Evolutionary conservation across 2,329 filamentous ascomycete species (phyloP).

Genomic region (Phoma sp.): DNA sequence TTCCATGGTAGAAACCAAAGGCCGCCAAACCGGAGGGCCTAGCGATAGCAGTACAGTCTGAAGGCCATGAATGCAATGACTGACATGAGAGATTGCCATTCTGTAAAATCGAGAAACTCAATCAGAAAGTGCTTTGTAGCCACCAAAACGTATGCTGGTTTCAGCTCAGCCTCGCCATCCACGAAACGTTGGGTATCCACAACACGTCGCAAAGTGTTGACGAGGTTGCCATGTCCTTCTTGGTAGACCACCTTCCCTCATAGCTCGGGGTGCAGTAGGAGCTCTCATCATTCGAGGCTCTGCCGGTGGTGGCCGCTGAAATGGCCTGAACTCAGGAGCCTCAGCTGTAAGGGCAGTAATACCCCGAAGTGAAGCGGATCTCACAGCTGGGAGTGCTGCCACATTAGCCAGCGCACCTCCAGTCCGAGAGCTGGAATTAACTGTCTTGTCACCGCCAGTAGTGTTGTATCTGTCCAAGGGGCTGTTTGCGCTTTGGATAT

Average conservation of each 20-base stretch:
- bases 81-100: no score
- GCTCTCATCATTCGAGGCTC: conserved; percentile 11
- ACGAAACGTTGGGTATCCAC: not conserved
- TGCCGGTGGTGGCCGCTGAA: not conserved
- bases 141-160: not conserved
- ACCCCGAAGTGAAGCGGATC: not conserved
- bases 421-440: not conserved
- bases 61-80: no score
- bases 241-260: not conserved
- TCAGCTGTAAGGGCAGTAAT: not conserved
- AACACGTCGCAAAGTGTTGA: not conserved
- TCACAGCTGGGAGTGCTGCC: not conserved
- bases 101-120: no score
- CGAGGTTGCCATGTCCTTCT: not conserved
- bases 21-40: no score
- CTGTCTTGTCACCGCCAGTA: not conserved
- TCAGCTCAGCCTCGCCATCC: not conserved
- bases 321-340: conserved; percentile 4
- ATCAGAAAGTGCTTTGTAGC: not conserved
- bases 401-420: not conserved
- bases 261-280: conserved; percentile 6
- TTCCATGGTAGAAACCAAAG: no score
- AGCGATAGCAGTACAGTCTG: no score
- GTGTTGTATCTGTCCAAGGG: not conserved
- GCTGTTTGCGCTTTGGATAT: not conserved